Percentiles rank a stretch among this genome's conserved stretches.
Conservation (phyloP, 139 green algal genomes). For the Chlorella sp. region DNA sequence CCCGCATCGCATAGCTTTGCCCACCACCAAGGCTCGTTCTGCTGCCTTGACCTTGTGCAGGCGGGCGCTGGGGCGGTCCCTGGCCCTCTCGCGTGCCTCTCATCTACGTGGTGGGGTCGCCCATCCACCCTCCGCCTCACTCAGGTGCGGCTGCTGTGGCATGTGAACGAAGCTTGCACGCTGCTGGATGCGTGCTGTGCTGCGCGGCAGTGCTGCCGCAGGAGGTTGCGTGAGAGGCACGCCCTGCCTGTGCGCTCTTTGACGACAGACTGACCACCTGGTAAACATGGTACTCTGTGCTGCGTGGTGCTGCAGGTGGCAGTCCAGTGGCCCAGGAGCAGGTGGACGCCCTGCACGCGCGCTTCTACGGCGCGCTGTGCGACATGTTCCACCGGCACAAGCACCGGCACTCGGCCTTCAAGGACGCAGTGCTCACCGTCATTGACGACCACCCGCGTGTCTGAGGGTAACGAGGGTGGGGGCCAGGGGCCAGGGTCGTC, state of each 20-base stretch:
- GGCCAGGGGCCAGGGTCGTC: too few species aligned
- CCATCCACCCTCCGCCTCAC: too few species aligned
- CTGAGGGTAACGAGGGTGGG: too few species aligned
- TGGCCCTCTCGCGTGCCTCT: not conserved
- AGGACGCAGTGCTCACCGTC: constrained; percentile 30
- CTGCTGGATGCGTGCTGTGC: constrained; percentile 4
- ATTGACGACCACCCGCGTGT: constrained; percentile 3
- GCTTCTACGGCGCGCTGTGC: constrained; percentile 49
- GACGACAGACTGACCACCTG: not conserved
- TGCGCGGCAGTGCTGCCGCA: constrained; percentile 55
- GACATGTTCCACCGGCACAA: constrained; percentile 42
- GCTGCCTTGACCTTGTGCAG: too few species aligned
- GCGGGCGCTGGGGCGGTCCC: not conserved
- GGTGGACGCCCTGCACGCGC: constrained; percentile 47
- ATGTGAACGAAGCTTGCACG: too few species aligned
- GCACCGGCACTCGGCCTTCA: constrained; percentile 44
- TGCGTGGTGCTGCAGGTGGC: not conserved
- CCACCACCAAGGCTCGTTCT: too few species aligned
- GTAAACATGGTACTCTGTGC: too few species aligned
- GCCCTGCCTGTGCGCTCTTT: not conserved
- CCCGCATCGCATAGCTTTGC: too few species aligned
- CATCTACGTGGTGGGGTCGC: too few species aligned
- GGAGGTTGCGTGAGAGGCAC: constrained; percentile 22
- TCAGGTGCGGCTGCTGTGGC: too few species aligned
- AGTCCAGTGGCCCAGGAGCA: constrained; percentile 17